Conservation (phyloP, 257 asterid genomes). For the Gentiana macrophylla region DNA sequence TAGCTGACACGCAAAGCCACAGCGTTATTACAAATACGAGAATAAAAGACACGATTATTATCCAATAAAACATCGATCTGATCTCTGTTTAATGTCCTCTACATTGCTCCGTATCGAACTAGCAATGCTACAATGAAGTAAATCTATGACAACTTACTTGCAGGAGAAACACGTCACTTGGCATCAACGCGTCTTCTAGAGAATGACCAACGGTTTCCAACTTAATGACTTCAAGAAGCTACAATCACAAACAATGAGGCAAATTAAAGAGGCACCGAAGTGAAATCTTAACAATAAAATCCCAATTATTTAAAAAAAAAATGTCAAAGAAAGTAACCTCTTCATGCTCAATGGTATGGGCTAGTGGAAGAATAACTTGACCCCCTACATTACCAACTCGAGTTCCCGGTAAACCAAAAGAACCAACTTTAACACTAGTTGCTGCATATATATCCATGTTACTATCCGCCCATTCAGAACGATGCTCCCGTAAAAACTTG, state of each 20-base stretch:
- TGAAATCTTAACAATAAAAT: no score
- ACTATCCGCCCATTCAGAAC: slow-evolving; percentile 91
- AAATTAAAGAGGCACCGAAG: no score
- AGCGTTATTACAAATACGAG: no score
- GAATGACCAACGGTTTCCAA: slow-evolving; percentile 64
- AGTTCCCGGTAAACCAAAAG: slow-evolving; percentile 50
- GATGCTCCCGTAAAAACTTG: slow-evolving; percentile 70
- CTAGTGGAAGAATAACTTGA: slow-evolving; percentile 76
- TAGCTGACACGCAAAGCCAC: slow-evolving; percentile 26
- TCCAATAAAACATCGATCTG: background rate
- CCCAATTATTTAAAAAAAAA: no score
- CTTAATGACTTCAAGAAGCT: slow-evolving; percentile 86
- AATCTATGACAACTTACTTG: slow-evolving; percentile 35
- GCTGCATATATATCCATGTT: slow-evolving; percentile 75
- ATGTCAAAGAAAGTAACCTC: slow-evolving; percentile 44
- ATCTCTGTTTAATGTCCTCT: no score
- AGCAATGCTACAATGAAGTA: no score
- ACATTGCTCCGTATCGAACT: no score
- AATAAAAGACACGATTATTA: background rate
- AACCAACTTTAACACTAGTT: slow-evolving; percentile 60
- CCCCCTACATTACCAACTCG: slow-evolving; percentile 57
- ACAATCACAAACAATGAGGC: slow-evolving; percentile 10
- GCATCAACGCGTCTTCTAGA: slow-evolving; percentile 59
- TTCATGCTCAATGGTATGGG: slow-evolving; percentile 81
- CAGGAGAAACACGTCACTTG: slow-evolving; percentile 65